phyloP scores from a whole-genome alignment of 2,329 filamentous ascomycete genomes.

The Trichoderma koningii region DNA sequence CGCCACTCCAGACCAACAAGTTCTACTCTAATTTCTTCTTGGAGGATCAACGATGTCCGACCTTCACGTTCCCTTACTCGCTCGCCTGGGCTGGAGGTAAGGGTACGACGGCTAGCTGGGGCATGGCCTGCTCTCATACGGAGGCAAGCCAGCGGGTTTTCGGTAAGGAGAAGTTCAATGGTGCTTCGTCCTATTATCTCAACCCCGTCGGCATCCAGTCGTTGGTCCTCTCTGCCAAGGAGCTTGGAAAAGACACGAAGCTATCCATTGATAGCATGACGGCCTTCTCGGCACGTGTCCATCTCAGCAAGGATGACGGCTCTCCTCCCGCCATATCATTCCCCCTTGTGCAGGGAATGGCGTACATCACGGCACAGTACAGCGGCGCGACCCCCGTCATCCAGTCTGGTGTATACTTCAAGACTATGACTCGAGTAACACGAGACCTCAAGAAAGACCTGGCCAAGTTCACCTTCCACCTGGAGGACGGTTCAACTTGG shows the following conservation, averaged over 20 bases:
- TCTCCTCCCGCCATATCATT: slow-evolving; percentile 68
- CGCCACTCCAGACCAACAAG: slow-evolving; percentile 72
- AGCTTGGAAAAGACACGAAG: slow-evolving; percentile 64
- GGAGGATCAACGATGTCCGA: slow-evolving; percentile 66
- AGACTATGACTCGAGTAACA: slow-evolving; percentile 60
- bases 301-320: slow-evolving; percentile 59
- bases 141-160: slow-evolving; percentile 68
- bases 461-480: slow-evolving; percentile 72
- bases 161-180: slow-evolving; percentile 58
- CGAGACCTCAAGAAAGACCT: slow-evolving; percentile 63
- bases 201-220: slow-evolving; percentile 83
- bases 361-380: slow-evolving; percentile 79
- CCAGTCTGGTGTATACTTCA: slow-evolving; percentile 74
- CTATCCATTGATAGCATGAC: slow-evolving; percentile 57
- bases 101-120: slow-evolving; percentile 68
- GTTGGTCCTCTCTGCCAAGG: slow-evolving; percentile 74
- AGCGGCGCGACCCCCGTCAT: slow-evolving; percentile 69
- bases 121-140: slow-evolving; percentile 74
- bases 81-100: slow-evolving; percentile 67
- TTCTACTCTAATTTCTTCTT: slow-evolving; percentile 83
- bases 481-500: slow-evolving; percentile 77
- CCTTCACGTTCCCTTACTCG: slow-evolving; percentile 76
- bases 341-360: slow-evolving; percentile 87
- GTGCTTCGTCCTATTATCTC: slow-evolving; percentile 70
- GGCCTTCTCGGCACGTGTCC: slow-evolving; percentile 65